Percentiles rank a stretch among this genome's conserved stretches.
These are phyloP conservation scores for Sporisorium sorghi DNA, from an alignment of 1,284 basidiomycete species.

Conservation along the genomic window DNA sequence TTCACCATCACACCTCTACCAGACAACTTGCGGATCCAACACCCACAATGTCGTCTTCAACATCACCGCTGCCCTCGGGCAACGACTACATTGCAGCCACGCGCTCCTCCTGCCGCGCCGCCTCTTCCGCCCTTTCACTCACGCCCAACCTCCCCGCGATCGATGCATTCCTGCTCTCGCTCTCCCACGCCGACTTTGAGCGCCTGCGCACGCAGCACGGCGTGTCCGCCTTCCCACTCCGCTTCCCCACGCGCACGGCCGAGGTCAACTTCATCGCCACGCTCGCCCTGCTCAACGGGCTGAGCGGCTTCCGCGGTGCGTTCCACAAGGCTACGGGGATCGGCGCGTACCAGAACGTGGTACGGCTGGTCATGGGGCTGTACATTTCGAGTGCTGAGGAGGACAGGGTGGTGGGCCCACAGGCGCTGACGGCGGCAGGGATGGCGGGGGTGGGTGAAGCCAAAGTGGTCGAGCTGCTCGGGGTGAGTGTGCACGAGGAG, in stretches of 20 bases:
- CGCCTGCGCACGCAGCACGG: constrained; percentile 52
- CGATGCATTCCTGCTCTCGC: constrained; percentile 43
- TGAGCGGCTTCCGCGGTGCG: constrained; percentile 56
- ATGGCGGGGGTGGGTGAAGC: constrained; percentile 35
- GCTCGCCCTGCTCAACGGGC: constrained; percentile 61
- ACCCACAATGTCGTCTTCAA: neutral
- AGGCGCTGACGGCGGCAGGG: constrained; percentile 35
- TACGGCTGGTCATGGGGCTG: constrained; percentile 55
- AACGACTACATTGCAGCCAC: constrained; percentile 19
- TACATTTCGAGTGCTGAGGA: constrained; percentile 48
- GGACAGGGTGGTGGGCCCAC: constrained; percentile 18
- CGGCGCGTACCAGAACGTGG: constrained; percentile 61
- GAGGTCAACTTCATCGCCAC: constrained; percentile 64
- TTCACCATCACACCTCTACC: neutral
- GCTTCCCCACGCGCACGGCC: constrained; percentile 43
- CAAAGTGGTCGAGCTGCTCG: constrained; percentile 50
- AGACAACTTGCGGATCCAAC: too few species aligned
- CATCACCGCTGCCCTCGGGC: constrained; percentile 17
- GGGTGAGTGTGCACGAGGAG: constrained; percentile 72
- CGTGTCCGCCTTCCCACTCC: constrained; percentile 58
- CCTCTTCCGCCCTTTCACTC: constrained; percentile 5
- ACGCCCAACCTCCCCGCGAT: constrained; percentile 33
- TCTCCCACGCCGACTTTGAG: constrained; percentile 27
- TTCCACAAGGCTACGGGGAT: constrained; percentile 57
- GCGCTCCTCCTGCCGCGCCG: constrained; percentile 26